These are phyloP conservation scores for Erodium maritimum DNA, from an alignment of 345 rosid species.

Conservation along the genomic window DNA sequence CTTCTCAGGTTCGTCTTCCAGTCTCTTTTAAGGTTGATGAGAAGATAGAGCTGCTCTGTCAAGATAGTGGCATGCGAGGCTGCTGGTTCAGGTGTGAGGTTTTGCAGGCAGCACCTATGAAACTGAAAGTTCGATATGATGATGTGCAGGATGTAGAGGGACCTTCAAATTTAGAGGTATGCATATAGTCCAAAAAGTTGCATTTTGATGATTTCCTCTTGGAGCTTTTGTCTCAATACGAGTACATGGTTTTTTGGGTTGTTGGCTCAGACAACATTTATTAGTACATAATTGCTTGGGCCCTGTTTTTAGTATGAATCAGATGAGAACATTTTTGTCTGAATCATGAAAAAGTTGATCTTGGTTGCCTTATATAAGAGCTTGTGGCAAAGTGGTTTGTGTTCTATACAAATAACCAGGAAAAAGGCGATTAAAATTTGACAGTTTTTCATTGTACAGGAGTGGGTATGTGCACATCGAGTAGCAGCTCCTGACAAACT, in stretches of 20 bases:
- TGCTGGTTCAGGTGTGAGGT: slow-evolving; percentile 48
- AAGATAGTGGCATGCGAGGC: slow-evolving; percentile 46
- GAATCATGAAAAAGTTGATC: background rate
- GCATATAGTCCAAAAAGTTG: background rate
- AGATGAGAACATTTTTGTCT: background rate
- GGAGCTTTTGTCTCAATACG: background rate
- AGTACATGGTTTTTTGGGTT: background rate
- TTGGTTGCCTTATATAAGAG: background rate
- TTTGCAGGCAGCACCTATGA: slow-evolving; percentile 15
- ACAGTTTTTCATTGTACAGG: slow-evolving; percentile 15
- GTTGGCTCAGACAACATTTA: background rate
- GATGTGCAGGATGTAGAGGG: slow-evolving; percentile 33
- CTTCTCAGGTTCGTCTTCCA: slow-evolving; percentile 5
- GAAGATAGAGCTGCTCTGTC: slow-evolving; percentile 34
- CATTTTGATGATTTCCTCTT: no score
- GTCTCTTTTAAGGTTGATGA: slow-evolving; percentile 14
- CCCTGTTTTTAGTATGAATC: background rate
- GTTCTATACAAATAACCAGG: background rate
- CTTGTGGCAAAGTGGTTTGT: background rate
- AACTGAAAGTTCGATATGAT: slow-evolving; percentile 26
- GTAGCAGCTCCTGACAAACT: slow-evolving; percentile 31
- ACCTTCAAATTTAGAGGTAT: slow-evolving; percentile 30
- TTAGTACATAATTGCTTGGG: background rate
- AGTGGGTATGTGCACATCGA: slow-evolving; percentile 30
- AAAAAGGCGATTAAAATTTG: background rate